Percentiles rank a stretch among this genome's conserved stretches.
Evolutionary conservation across 495 filamentous ascomycete genomes (phyloP).

Genomic region (Xylaria sp.): DNA sequence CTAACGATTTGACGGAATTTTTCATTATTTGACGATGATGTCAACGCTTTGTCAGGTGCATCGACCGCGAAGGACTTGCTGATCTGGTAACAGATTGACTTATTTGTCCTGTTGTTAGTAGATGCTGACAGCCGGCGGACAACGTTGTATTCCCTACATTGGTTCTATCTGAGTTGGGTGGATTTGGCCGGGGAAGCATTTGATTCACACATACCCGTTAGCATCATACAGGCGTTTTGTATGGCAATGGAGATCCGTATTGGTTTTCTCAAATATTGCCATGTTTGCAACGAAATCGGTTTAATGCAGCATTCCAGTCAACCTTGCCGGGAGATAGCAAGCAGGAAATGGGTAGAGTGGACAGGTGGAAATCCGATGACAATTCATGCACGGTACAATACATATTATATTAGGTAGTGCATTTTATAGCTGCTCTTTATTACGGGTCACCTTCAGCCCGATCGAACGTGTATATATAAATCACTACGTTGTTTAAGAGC

Average conservation of each 20-base stretch:
- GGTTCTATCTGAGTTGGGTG: conserved; percentile 17
- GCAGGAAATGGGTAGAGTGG: not conserved
- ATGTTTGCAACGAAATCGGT: not conserved
- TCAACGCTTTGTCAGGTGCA: conserved; percentile 4
- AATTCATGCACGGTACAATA: not conserved
- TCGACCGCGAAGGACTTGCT: not conserved
- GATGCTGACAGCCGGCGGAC: not conserved
- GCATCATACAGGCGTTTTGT: conserved; percentile 19
- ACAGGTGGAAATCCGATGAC: not conserved
- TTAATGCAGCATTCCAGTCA: not conserved
- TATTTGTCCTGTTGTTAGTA: not conserved
- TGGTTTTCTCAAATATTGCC: not conserved
- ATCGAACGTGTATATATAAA: conserved; percentile 5
- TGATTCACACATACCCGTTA: conserved; percentile 5
- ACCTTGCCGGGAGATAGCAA: not conserved
- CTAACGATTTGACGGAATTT: conserved; percentile 12
- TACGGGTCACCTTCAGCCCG: not conserved
- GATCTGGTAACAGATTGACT: not conserved
- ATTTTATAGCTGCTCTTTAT: not conserved
- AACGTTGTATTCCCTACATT: conserved; percentile 6
- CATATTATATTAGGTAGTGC: not conserved
- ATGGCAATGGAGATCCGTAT: not conserved
- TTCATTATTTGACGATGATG: conserved; percentile 5
- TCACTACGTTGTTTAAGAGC: conserved; percentile 4
- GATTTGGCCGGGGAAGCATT: conserved; percentile 5